Evolutionary conservation across 306 rosid species (phyloP), one percentile per base, ranked within the genome.

Genomic region (Gillenia trifoliata): DNA sequence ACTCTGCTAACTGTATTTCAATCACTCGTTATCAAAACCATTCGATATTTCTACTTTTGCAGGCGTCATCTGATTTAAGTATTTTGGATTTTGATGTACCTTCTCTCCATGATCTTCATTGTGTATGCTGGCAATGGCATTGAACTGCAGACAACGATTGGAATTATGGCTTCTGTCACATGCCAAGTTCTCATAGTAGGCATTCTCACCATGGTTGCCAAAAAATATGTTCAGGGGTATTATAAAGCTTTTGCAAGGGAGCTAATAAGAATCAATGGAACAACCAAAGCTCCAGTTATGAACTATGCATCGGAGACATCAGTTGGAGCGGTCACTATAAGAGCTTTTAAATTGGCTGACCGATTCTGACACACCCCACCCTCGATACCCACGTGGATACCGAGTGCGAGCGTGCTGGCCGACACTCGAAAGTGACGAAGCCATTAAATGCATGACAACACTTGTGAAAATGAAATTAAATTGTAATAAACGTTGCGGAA

Each of bases 11-110:
- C 23, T 38, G 30, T 33, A 26, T 23, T 10, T 47, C 60, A 1
- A 10, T 25, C n/a, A 56, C 19, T 65, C 28, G 16, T 54, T 67
- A 33, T 7, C 5, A 62, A 62, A 50, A 16, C 76, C 33, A 70
- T 45, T 11, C 49, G 50, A 50, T 52, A 17, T 64, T 20, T 64
- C 33, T 65, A 49, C 59, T 25, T 77, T 62, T 72, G 80, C 89
- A 86, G 97, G 97, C 92, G 75, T 91, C 97, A 25, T 85, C 97
- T 49, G 96, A 93, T 79, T 86, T 91, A 86, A 88, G 92, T 82
- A 70, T 81, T 49, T 62, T 93, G 91, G 98, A 93, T 82, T 83
- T 79, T 34, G 92, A 91, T 67, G 77, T 86, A 86, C 93, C 98
- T 72, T 86, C n/a, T 77, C 80, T 40, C 93, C 54, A 64, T 54